Evolutionary conservation across 345 rosid genomes (phyloP).

Genomic region (Stellera chamaejasme): DNA sequence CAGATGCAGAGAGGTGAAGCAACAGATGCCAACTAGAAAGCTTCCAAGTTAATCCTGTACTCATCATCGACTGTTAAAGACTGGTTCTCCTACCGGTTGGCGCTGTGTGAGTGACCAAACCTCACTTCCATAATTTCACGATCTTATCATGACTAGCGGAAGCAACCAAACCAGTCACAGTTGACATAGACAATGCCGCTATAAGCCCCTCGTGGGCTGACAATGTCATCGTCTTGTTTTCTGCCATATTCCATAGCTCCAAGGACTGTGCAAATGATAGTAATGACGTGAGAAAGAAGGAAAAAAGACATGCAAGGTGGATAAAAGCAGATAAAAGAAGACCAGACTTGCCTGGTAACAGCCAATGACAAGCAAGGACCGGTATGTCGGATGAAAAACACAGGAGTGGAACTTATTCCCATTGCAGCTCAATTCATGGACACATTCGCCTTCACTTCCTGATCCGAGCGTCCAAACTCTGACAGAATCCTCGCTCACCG

Average conservation of each 20-base stretch:
- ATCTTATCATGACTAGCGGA: constrained; percentile 92
- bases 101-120: background rate
- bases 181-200: constrained; percentile 69
- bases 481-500: constrained; percentile 91
- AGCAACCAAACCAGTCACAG: constrained; percentile 70
- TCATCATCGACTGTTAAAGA: constrained; percentile 2
- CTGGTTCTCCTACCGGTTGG: background rate
- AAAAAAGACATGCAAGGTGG: background rate
- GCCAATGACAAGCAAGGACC: constrained; percentile 76
- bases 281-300: background rate
- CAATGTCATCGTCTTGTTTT: constrained; percentile 74
- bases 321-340: background rate
- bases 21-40: constrained; percentile 10
- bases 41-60: constrained; percentile 5
- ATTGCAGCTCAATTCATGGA: constrained; percentile 80
- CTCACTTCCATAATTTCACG: constrained; percentile 86
- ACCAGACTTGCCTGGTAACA: constrained; percentile 71
- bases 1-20: constrained; percentile 1
- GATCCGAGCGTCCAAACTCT: constrained; percentile 86
- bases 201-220: constrained; percentile 76
- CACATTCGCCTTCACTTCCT: constrained; percentile 82
- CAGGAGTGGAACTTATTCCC: constrained; percentile 88
- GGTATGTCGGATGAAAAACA: constrained; percentile 73
- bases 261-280: constrained; percentile 43
- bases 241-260: constrained; percentile 89